Conservation (phyloP, 2,329 filamentous ascomycete genomes). For the Drechslera avenae region DNA sequence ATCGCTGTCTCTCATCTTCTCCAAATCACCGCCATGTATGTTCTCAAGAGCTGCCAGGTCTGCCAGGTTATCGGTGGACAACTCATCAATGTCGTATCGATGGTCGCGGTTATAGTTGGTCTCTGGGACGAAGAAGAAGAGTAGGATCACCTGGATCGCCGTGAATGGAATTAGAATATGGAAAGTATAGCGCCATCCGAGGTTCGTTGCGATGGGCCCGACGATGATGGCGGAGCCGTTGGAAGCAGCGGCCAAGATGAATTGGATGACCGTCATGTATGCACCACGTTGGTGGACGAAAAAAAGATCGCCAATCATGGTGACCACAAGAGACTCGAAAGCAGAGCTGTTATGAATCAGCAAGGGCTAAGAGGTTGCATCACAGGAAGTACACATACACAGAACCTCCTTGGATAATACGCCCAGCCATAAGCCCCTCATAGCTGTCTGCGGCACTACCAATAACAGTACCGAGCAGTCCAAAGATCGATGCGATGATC, state of each 20-base stretch:
- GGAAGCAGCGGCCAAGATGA: conserved; percentile 43
- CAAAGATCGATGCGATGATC: conserved; percentile 40
- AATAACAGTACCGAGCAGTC: conserved; percentile 37
- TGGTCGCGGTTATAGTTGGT: conserved; percentile 55
- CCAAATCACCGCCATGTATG: conserved; percentile 19
- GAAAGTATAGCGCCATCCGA: conserved; percentile 51
- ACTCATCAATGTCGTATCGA: conserved; percentile 40
- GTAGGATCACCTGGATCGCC: conserved; percentile 51
- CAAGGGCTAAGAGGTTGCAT: conserved; percentile 17
- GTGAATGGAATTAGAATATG: conserved; percentile 56
- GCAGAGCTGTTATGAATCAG: conserved; percentile 29
- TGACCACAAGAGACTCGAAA: conserved; percentile 44
- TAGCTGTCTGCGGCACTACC: conserved; percentile 36
- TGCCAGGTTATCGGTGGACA: conserved; percentile 33
- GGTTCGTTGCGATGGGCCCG: conserved; percentile 42
- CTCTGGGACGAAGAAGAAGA: conserved; percentile 58
- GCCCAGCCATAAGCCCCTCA: conserved; percentile 37
- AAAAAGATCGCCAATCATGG: conserved; percentile 45
- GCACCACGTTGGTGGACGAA: conserved; percentile 46
- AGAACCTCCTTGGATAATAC: conserved; percentile 42
- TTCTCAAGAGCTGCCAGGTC: conserved; percentile 33
- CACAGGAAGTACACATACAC: conserved; percentile 9
- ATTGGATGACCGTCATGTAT: conserved; percentile 44
- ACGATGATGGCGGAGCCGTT: conserved; percentile 47
- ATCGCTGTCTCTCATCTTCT: conserved; percentile 11